Evolutionary conservation across 257 asterid genomes (phyloP).

Genomic region (Capsicum rhomboideum): DNA sequence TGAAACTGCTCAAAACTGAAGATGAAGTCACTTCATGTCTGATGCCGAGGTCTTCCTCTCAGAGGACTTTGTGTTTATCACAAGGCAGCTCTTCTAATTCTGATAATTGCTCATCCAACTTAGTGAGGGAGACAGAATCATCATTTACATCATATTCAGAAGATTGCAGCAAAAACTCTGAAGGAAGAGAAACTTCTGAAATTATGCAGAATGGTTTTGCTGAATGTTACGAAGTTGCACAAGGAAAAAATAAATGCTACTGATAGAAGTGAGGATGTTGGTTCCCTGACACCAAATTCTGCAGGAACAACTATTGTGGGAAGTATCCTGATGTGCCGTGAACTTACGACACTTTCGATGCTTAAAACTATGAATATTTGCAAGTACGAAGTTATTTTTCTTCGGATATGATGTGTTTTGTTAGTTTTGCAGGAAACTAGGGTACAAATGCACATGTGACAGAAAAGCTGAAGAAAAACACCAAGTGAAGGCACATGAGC

Average conservation of each 20-base stretch:
- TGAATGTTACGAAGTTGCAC: constrained; percentile 19
- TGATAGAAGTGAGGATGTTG: constrained; percentile 17
- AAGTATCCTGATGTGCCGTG: too few relatives aligned
- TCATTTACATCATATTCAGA: constrained; percentile 76
- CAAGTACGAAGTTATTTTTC: too few relatives aligned
- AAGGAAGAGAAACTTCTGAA: constrained; percentile 44
- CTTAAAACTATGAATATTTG: too few relatives aligned
- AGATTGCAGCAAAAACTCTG: constrained; percentile 61
- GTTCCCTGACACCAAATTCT: constrained; percentile 19
- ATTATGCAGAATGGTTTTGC: constrained; percentile 28
- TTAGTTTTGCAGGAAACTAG: too few relatives aligned
- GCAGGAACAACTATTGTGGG: constrained; percentile 19
- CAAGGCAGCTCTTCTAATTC: constrained; percentile 54
- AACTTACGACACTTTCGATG: too few relatives aligned
- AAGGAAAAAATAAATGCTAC: constrained; percentile 15
- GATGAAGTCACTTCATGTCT: constrained; percentile 23
- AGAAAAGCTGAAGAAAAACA: too few relatives aligned
- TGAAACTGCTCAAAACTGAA: too few relatives aligned
- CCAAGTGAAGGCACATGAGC: too few relatives aligned
- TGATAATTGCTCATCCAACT: constrained; percentile 67
- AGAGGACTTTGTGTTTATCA: constrained; percentile 27
- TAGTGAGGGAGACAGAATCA: constrained; percentile 47
- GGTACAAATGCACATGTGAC: too few relatives aligned
- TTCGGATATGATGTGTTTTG: too few relatives aligned
- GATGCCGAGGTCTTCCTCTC: constrained; percentile 12